Conservation (phyloP, 2,329 filamentous ascomycete genomes). For the Rhexocercosporidium sp. region DNA sequence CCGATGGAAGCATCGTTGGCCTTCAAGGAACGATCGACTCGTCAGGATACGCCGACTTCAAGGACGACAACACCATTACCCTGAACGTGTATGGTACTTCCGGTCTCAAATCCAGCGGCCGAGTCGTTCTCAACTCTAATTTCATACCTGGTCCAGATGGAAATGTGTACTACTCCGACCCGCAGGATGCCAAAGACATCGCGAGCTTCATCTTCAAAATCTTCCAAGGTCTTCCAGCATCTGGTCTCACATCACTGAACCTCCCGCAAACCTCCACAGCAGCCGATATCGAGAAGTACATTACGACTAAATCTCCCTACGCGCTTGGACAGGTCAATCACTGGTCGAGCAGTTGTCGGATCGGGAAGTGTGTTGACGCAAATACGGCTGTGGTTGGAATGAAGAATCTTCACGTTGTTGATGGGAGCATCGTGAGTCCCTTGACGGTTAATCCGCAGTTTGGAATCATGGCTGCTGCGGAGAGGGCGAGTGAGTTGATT, state of each 20-base stretch:
- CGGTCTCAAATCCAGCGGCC: constrained; percentile 54
- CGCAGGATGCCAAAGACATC: constrained; percentile 54
- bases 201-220: constrained; percentile 56
- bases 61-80: constrained; percentile 53
- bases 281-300: constrained; percentile 55
- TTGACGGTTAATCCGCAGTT: constrained; percentile 60
- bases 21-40: constrained; percentile 60
- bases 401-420: constrained; percentile 56
- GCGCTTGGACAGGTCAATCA: constrained; percentile 57
- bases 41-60: constrained; percentile 49
- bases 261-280: constrained; percentile 51
- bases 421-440: constrained; percentile 55
- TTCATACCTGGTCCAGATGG: constrained; percentile 49
- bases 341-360: constrained; percentile 57
- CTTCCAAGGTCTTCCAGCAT: constrained; percentile 51
- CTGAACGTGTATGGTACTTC: constrained; percentile 63
- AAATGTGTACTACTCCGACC: constrained; percentile 53
- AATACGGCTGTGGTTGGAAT: constrained; percentile 54
- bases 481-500: constrained; percentile 56
- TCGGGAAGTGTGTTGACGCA: constrained; percentile 55
- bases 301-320: constrained; percentile 54
- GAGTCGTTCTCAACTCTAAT: constrained; percentile 51
- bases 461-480: constrained; percentile 58
- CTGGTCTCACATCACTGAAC: constrained; percentile 54
- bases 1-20: constrained; percentile 49